These are phyloP conservation scores for Ganoderma sinense DNA, from an alignment of 1,284 basidiomycete genomes.

Conservation along the genomic window DNA sequence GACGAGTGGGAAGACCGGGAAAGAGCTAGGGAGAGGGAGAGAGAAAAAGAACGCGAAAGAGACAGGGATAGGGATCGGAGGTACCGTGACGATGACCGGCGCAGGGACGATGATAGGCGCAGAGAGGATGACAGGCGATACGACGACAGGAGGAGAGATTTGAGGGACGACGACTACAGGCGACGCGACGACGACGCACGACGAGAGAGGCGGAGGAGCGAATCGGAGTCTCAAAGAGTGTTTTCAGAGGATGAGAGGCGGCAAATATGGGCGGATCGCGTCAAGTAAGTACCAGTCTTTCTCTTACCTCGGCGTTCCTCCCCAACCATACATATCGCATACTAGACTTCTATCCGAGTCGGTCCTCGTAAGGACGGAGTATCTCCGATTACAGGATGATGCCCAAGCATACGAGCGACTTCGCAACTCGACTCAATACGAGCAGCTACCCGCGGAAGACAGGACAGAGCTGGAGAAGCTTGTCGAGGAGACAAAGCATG, in stretches of 20 bases:
- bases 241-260: constrained; percentile 36
- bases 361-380: constrained; percentile 36
- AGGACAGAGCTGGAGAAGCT: constrained; percentile 31
- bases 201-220: constrained; percentile 5
- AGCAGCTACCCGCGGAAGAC: constrained; percentile 31
- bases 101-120: constrained; percentile 16
- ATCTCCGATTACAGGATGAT: constrained; percentile 35
- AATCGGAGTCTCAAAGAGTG: constrained; percentile 19
- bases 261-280: constrained; percentile 40
- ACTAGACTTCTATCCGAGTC: constrained; percentile 37
- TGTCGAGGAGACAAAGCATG: constrained; percentile 35
- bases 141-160: constrained; percentile 6
- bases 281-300: constrained; percentile 37
- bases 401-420: constrained; percentile 32
- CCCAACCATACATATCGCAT: neutral
- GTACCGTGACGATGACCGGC: constrained; percentile 11
- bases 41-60: constrained; percentile 4
- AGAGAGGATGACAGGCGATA: constrained; percentile 14
- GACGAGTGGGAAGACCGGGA: constrained; percentile 5
- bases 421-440: constrained; percentile 24
- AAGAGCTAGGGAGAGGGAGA: constrained; percentile 9
- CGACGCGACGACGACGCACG: constrained; percentile 11
- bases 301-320: neutral
- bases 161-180: constrained; percentile 4
- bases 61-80: constrained; percentile 9